Conservation (phyloP, 2,329 filamentous ascomycete genomes). For the Dendryphion nanum region DNA sequence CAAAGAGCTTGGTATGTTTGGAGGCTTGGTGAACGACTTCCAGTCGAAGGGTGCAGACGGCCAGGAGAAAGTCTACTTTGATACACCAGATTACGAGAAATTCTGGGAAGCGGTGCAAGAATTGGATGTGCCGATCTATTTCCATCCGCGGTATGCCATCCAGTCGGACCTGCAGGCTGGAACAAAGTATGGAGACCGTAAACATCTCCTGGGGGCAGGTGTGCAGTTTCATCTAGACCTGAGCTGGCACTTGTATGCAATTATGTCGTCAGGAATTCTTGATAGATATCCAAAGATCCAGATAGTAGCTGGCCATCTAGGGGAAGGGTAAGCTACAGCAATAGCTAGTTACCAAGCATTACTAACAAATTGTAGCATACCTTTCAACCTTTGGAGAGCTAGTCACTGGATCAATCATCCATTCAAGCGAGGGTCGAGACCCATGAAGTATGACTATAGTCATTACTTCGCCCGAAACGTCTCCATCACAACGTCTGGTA, state of each 20-base stretch:
- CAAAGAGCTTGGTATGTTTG: conserved; percentile 56
- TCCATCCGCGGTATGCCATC: conserved; percentile 33
- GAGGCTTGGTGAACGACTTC: conserved; percentile 52
- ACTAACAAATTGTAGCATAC: conserved; percentile 31
- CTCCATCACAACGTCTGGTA: conserved; percentile 44
- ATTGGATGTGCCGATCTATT: conserved; percentile 34
- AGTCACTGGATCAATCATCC: conserved; percentile 48
- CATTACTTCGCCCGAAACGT: conserved; percentile 45
- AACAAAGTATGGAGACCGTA: conserved; percentile 28
- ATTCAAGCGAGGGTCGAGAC: conserved; percentile 37
- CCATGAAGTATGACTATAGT: conserved; percentile 39
- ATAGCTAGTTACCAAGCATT: neutral
- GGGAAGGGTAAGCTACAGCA: conserved; percentile 33
- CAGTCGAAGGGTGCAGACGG: conserved; percentile 28
- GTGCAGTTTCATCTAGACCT: conserved; percentile 44
- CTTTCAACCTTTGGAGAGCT: conserved; percentile 43
- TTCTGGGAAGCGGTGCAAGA: conserved; percentile 34
- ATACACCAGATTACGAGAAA: conserved; percentile 28
- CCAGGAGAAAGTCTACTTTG: conserved; percentile 32
- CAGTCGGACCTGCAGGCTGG: conserved; percentile 20
- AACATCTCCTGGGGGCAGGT: conserved; percentile 28
- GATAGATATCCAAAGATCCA: conserved; percentile 44
- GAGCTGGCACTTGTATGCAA: conserved; percentile 47
- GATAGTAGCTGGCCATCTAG: conserved; percentile 45
- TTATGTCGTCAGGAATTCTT: conserved; percentile 46